These are phyloP conservation scores for Moniliophthora roreri DNA, from an alignment of 1,284 basidiomycete genomes.

Conservation along the genomic window DNA sequence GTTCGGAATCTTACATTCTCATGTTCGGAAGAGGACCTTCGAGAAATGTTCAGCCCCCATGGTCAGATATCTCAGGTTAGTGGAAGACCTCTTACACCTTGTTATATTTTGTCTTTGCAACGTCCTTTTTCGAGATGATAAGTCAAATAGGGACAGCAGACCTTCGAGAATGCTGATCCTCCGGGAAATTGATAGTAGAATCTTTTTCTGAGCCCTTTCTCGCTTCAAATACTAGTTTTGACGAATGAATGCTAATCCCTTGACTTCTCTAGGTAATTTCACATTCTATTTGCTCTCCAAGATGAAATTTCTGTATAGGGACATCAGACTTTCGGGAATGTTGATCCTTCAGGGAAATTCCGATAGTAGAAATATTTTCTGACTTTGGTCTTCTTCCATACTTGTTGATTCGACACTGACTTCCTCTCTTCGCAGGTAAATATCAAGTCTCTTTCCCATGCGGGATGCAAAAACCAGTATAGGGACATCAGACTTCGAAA, in stretches of 20 bases:
- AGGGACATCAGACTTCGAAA: constrained; percentile 30
- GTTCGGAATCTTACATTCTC: constrained; percentile 90
- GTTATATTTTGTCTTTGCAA: constrained; percentile 1
- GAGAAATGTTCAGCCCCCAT: constrained; percentile 66
- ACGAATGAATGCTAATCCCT: constrained; percentile 5
- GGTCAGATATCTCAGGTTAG: constrained; percentile 77
- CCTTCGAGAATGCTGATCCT: constrained; percentile 27
- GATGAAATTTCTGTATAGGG: constrained; percentile 34
- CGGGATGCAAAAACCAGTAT: too few species aligned
- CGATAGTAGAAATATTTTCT: constrained; percentile 45
- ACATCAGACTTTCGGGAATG: constrained; percentile 39
- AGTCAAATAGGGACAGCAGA: constrained; percentile 65
- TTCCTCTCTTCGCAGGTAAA: too few species aligned
- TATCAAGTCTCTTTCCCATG: constrained; percentile 7
- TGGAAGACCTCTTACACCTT: constrained; percentile 5
- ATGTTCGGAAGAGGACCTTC: constrained; percentile 75
- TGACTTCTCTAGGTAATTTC: constrained; percentile 23
- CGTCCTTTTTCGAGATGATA: constrained; percentile 41
- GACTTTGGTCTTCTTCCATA: constrained; percentile 17
- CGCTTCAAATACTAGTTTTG: constrained; percentile 4
- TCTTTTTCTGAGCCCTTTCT: constrained; percentile 27
- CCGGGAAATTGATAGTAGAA: constrained; percentile 62
- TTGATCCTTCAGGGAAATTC: constrained; percentile 35
- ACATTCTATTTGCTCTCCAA: constrained; percentile 13
- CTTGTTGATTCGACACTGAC: constrained; percentile 7